phyloP scores from a whole-genome alignment of 2,329 filamentous ascomycete genomes.

The Curvularia sp. region DNA sequence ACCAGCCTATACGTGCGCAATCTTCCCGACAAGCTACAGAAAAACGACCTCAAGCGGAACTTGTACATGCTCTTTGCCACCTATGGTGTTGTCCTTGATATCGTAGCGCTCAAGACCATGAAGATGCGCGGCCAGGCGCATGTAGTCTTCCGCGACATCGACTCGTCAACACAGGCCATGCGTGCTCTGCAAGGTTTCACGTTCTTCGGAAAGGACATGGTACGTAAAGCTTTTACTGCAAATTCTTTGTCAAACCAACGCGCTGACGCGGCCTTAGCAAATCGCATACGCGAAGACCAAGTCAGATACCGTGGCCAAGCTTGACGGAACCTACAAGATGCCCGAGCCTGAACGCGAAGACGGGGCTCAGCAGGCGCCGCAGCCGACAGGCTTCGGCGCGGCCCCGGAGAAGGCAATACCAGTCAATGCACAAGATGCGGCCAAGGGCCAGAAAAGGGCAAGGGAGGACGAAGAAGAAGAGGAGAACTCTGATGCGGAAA shows the following conservation, averaged over 20 bases:
- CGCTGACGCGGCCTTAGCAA: slow-evolving; percentile 63
- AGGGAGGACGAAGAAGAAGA: slow-evolving; percentile 66
- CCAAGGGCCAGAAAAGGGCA: slow-evolving; percentile 69
- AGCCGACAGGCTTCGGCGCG: slow-evolving; percentile 55
- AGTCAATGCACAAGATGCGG: slow-evolving; percentile 52
- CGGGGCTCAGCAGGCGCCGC: slow-evolving; percentile 30
- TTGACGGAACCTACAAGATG: slow-evolving; percentile 87
- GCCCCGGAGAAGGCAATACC: slow-evolving; percentile 42
- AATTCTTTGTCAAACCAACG: not conserved
- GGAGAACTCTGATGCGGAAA: slow-evolving; percentile 61
- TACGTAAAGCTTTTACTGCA: slow-evolving; percentile 56
- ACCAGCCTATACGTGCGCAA: slow-evolving; percentile 86
- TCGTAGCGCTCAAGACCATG: slow-evolving; percentile 85
- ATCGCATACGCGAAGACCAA: slow-evolving; percentile 90
- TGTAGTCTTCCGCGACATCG: slow-evolving; percentile 85
- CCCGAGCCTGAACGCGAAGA: slow-evolving; percentile 54
- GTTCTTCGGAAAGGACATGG: slow-evolving; percentile 85
- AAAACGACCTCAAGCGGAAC: slow-evolving; percentile 82
- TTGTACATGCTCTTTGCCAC: slow-evolving; percentile 95
- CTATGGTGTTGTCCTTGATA: slow-evolving; percentile 89
- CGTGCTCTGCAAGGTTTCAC: slow-evolving; percentile 82
- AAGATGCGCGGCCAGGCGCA: slow-evolving; percentile 98
- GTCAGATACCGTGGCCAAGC: slow-evolving; percentile 85
- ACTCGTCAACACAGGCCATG: slow-evolving; percentile 94
- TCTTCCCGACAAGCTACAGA: slow-evolving; percentile 87